Conservation (phyloP, 2,329 filamentous ascomycete genomes). For the Talaromyces albobiverticillius region DNA sequence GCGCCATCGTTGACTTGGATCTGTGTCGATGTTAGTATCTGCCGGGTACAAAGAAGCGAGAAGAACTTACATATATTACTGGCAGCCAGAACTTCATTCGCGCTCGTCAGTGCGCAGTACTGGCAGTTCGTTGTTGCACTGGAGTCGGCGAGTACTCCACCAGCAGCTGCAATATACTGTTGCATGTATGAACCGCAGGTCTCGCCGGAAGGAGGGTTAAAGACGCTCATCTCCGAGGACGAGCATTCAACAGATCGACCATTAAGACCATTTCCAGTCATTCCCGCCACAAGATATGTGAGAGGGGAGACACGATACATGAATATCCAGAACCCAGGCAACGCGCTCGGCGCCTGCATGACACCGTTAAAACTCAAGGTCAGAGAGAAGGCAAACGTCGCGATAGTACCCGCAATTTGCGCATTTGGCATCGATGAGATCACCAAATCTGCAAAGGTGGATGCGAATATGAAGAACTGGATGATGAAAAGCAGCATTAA, state of each 20-base stretch:
- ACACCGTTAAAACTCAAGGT: slow-evolving; percentile 60
- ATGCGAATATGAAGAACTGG: slow-evolving; percentile 67
- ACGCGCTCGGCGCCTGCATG: slow-evolving; percentile 54
- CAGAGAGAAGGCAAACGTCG: slow-evolving; percentile 59
- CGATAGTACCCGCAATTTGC: slow-evolving; percentile 64
- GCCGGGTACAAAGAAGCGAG: no score
- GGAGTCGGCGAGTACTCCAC: slow-evolving; percentile 51
- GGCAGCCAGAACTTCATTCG: slow-evolving; percentile 40
- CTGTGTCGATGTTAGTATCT: slow-evolving; percentile 1
- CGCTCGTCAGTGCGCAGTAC: slow-evolving; percentile 41
- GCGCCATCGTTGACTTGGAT: slow-evolving; percentile 62
- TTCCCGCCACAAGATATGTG: slow-evolving; percentile 54
- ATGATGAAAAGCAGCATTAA: slow-evolving; percentile 66
- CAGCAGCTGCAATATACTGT: slow-evolving; percentile 42
- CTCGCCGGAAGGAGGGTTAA: slow-evolving; percentile 58
- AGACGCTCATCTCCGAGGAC: slow-evolving; percentile 31
- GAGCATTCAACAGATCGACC: slow-evolving; percentile 7
- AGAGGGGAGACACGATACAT: slow-evolving; percentile 70
- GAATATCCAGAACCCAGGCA: slow-evolving; percentile 74
- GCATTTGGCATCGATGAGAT: slow-evolving; percentile 68
- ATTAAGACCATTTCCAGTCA: slow-evolving; percentile 20
- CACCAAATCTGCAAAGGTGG: slow-evolving; percentile 70
- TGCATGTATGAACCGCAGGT: slow-evolving; percentile 62
- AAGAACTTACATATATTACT: slow-evolving; percentile 40
- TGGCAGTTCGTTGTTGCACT: slow-evolving; percentile 51